A percentile compares a stretch with the other conserved stretches of the same genome.
These are phyloP conservation scores for Rubia occidens DNA, from an alignment of 305 asterid genomes.

Conservation along the genomic window DNA sequence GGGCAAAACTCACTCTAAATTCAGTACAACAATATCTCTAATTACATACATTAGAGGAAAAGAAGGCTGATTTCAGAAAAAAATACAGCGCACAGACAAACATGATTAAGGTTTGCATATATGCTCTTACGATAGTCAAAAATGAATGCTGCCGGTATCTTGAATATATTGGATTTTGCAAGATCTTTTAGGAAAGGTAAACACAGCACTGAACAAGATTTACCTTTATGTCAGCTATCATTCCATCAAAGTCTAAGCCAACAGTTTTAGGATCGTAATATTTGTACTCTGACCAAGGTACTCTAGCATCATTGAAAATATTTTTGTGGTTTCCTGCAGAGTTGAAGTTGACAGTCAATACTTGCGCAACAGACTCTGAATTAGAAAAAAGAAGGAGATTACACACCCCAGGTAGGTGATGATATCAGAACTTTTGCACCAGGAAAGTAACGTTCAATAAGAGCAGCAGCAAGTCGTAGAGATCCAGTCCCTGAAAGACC, in stretches of 20 bases:
- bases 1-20: neutral
- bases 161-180: neutral
- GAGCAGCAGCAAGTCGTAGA: slow-evolving; percentile 86
- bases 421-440: slow-evolving; percentile 82
- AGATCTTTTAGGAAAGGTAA: neutral
- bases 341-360: slow-evolving; percentile 1
- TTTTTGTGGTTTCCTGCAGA: slow-evolving; percentile 87
- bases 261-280: slow-evolving; percentile 90
- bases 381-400: slow-evolving; percentile 10
- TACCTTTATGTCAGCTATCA: slow-evolving; percentile 96
- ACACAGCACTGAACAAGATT: neutral
- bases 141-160: neutral
- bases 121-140: neutral
- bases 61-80: neutral
- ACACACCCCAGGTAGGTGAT: slow-evolving; percentile 93
- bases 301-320: slow-evolving; percentile 83
- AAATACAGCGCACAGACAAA: neutral
- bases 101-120: neutral
- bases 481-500: slow-evolving; percentile 99
- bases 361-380: slow-evolving; percentile 5
- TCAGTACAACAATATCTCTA: neutral
- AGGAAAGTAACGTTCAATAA: slow-evolving; percentile 79
- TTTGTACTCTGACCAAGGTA: slow-evolving; percentile 91
- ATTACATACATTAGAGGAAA: neutral
- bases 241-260: slow-evolving; percentile 91